Conservation (phyloP, 805 yeast species). For the Saccharomycopsis babjevae region DNA sequence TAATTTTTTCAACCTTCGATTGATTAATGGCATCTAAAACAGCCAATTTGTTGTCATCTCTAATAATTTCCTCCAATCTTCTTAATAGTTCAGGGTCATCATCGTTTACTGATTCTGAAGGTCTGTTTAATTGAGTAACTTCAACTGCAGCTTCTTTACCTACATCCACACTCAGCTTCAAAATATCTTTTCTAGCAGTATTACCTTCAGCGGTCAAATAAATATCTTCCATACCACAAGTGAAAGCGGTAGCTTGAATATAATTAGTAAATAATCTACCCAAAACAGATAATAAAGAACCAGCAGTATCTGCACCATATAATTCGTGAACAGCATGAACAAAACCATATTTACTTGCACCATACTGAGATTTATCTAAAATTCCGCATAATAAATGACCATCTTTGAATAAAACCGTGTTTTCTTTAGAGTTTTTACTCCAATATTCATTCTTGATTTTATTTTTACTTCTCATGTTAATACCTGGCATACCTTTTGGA, state of each 20-base stretch:
- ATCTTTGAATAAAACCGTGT: slow-evolving; percentile 71
- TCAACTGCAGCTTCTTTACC: slow-evolving; percentile 93
- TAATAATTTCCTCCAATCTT: slow-evolving; percentile 86
- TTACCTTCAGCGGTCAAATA: slow-evolving; percentile 89
- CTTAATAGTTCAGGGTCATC: slow-evolving; percentile 70
- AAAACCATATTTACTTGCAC: slow-evolving; percentile 94
- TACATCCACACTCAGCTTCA: slow-evolving; percentile 64
- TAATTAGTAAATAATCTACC: slow-evolving; percentile 93
- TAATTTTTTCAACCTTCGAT: slow-evolving; percentile 81
- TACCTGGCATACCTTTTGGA: slow-evolving; percentile 83
- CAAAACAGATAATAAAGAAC: slow-evolving; percentile 79
- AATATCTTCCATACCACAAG: slow-evolving; percentile 99
- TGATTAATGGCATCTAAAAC: slow-evolving; percentile 93
- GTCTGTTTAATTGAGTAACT: slow-evolving; percentile 68
- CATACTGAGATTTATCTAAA: slow-evolving; percentile 95
- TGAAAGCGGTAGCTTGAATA: slow-evolving; percentile 84
- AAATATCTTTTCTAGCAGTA: slow-evolving; percentile 73
- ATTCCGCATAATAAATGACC: slow-evolving; percentile 91
- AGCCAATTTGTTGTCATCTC: slow-evolving; percentile 88
- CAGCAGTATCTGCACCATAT: slow-evolving; percentile 86
- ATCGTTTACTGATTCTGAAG: slow-evolving; percentile 28
- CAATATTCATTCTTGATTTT: slow-evolving; percentile 92
- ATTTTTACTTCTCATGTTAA: slow-evolving; percentile 73
- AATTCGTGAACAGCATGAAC: slow-evolving; percentile 95
- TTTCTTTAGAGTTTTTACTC: slow-evolving; percentile 79